Evolutionary conservation across 1,284 basidiomycete genomes (phyloP), one percentile per base, ranked within the genome.

Genomic region (Cystobasidium slooffiae): DNA sequence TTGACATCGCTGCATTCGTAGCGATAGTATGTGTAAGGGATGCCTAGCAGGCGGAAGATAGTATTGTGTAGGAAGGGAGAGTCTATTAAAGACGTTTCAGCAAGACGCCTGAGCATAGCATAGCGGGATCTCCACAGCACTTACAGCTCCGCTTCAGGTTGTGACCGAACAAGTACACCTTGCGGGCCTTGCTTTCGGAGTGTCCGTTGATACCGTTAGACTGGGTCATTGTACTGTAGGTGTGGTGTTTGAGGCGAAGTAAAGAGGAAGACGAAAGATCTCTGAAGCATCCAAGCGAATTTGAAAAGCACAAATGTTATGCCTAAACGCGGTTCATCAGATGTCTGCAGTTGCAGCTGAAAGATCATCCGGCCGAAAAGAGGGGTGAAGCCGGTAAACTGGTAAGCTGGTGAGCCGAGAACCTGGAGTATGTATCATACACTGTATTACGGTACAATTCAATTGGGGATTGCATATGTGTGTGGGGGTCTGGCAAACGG

Each of bases 21-120:
- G 72, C 76, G 77, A 53, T 12, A 43, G 72, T 78, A 79, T 22
- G 62, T 76, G 31, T 77, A 58, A 63, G 75, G 74, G 1, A 78
- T 77, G 44, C 76, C 76, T 7, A 75, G 75, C 44, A 78, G 62
- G 5, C 75, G 62, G 9, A 76, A 78, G 74, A 79, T 77, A 39
- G 77, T 79, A 72, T 79, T 79, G 75, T 79, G 78, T 3, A 79
- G 65, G 77, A 77, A 79, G n/a, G 77, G 77, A 16, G 78, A 76
- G 62, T 79, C 78, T 44, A 75, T 77, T 7, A 10, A 10, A 9
- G n/a, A 24, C 4, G 43, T 31, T 18, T 49, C 44, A 63, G 61
- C n/a, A 46, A n/a, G 6, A 7, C 8, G 0, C 22, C 1, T 49
- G 6, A 22, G 61, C 10, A 18, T 18, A 31, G 44, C 43, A 9